phyloP scores from a whole-genome alignment of 2,329 filamentous ascomycete genomes.

The Penicillium sp. region DNA sequence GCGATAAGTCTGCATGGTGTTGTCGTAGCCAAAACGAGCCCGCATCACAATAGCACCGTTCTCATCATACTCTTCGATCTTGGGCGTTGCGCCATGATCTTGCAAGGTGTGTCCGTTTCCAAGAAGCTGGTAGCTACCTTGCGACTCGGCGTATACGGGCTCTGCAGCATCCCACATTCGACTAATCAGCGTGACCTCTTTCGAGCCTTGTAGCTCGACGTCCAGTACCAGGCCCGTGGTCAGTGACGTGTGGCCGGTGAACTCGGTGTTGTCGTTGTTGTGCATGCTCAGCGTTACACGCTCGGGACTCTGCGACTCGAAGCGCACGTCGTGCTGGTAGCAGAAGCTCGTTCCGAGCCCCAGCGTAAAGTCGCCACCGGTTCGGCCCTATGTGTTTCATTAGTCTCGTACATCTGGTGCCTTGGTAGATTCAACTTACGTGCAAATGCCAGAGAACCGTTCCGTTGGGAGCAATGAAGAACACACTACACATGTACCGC shows the following conservation, averaged over 20 bases:
- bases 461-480: slow-evolving; percentile 24
- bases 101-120: slow-evolving; percentile 27
- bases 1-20: slow-evolving; percentile 30
- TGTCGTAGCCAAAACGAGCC: slow-evolving; percentile 29
- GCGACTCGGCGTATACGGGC: slow-evolving; percentile 22
- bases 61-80: slow-evolving; percentile 31
- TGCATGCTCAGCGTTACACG: slow-evolving; percentile 29
- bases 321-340: slow-evolving; percentile 35
- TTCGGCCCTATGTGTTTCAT: slow-evolving; percentile 16
- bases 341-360: slow-evolving; percentile 21
- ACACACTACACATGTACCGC: slow-evolving; percentile 23
- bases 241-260: slow-evolving; percentile 29
- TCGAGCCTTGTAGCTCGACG: slow-evolving; percentile 18
- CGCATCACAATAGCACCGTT: slow-evolving; percentile 30
- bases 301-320: slow-evolving; percentile 26
- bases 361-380: slow-evolving; percentile 25
- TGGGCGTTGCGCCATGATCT: slow-evolving; percentile 32
- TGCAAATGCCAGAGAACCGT: slow-evolving; percentile 28
- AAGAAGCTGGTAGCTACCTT: slow-evolving; percentile 27
- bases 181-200: slow-evolving; percentile 14
- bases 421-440: slow-evolving; percentile 6
- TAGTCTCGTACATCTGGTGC: background rate
- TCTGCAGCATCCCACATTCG: slow-evolving; percentile 22
- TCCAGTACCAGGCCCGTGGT: slow-evolving; percentile 26
- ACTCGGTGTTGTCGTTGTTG: slow-evolving; percentile 29